A percentile compares a stretch with the other conserved stretches of the same genome.
Conservation (phyloP, 257 asterid species). For the Solanum tarapatanum region DNA sequence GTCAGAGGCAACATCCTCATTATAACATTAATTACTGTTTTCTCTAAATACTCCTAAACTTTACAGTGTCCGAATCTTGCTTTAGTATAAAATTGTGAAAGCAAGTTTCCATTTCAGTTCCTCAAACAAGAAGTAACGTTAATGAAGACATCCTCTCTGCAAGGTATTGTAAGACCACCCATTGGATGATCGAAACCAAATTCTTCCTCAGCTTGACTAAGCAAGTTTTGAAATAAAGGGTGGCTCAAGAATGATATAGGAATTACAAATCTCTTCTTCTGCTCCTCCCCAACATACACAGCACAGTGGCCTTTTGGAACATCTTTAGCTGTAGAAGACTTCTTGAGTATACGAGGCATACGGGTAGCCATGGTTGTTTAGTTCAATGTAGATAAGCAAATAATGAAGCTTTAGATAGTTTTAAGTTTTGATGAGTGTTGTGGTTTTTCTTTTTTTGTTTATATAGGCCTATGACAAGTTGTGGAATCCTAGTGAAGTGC, state of each 20-base stretch:
- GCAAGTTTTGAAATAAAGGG: slow-evolving; percentile 30
- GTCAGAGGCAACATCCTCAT: neutral
- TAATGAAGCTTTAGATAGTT: neutral
- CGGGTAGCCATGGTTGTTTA: neutral
- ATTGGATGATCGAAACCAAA: slow-evolving; percentile 39
- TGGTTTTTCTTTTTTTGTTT: neutral
- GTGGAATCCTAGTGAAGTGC: neutral
- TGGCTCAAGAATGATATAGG: slow-evolving; percentile 32
- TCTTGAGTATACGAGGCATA: neutral
- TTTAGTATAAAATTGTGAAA: neutral
- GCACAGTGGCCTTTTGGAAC: slow-evolving; percentile 56
- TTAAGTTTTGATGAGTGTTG: neutral
- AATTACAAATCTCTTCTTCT: slow-evolving; percentile 24
- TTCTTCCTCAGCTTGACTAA: slow-evolving; percentile 29
- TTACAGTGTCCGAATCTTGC: neutral
- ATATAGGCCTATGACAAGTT: neutral
- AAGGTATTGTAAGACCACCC: slow-evolving; percentile 54
- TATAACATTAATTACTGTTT: neutral
- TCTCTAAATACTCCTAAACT: neutral
- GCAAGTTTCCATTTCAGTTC: neutral
- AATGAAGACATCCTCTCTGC: slow-evolving; percentile 22
- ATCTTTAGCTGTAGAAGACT: neutral
- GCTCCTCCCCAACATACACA: slow-evolving; percentile 39
- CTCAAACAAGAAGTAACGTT: slow-evolving; percentile 19
- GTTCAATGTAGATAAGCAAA: neutral